Percentiles rank a stretch among this genome's conserved stretches.
phyloP scores from a whole-genome alignment of 768 basidiomycete genomes.

The Porpolomopsis calyptriformis region DNA sequence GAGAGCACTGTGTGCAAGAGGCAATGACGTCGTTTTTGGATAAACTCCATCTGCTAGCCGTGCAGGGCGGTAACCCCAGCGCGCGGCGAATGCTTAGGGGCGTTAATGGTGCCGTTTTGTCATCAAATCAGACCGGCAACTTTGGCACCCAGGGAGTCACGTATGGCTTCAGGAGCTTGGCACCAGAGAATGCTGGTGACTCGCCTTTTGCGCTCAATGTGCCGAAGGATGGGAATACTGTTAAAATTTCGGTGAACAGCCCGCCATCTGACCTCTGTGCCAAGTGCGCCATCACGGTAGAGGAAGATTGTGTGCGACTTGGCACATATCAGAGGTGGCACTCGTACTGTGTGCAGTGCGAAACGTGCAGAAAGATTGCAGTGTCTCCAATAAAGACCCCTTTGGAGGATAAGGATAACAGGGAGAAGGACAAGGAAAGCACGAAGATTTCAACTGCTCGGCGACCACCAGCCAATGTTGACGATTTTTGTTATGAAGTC shows the following conservation, averaged over 20 bases:
- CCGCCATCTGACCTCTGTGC: slow-evolving; percentile 89
- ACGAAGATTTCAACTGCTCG: slow-evolving; percentile 55
- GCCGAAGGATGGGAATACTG: slow-evolving; percentile 31
- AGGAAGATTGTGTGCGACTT: slow-evolving; percentile 92
- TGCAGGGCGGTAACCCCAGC: slow-evolving; percentile 72
- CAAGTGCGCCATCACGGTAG: slow-evolving; percentile 80
- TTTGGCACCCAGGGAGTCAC: slow-evolving; percentile 77
- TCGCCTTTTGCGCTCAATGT: slow-evolving; percentile 51
- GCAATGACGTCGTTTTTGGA: slow-evolving; percentile 88
- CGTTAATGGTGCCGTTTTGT: slow-evolving; percentile 54
- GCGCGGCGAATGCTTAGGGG: slow-evolving; percentile 67
- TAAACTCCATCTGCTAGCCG: slow-evolving; percentile 83
- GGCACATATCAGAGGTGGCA: slow-evolving; percentile 99
- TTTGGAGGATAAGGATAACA: slow-evolving; percentile 44
- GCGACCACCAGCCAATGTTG: slow-evolving; percentile 73
- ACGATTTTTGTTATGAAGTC: slow-evolving; percentile 66
- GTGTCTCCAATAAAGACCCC: slow-evolving; percentile 52
- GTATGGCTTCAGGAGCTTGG: slow-evolving; percentile 87
- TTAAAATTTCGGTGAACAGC: slow-evolving; percentile 48
- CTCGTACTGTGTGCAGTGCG: slow-evolving; percentile 84
- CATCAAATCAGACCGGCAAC: slow-evolving; percentile 38
- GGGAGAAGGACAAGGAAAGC: slow-evolving; percentile 34
- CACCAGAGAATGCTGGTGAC: slow-evolving; percentile 85
- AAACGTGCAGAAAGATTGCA: slow-evolving; percentile 66
- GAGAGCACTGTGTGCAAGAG: slow-evolving; percentile 72